phyloP scores from a whole-genome alignment of 495 filamentous ascomycete species.

The Cenococcum geophilum region DNA sequence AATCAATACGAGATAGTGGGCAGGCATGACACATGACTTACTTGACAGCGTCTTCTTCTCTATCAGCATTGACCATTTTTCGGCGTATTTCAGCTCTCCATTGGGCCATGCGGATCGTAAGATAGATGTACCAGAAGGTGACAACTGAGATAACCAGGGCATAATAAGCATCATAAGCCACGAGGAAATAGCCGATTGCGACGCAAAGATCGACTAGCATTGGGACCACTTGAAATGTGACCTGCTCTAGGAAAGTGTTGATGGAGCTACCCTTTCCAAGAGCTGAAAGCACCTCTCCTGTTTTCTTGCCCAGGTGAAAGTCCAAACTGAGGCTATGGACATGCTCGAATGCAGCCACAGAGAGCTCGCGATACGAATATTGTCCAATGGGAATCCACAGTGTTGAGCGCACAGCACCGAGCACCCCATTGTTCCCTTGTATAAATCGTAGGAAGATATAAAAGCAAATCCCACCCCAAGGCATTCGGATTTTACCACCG shows the following conservation, averaged over 20 bases:
- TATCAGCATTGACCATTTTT: conserved; percentile 87
- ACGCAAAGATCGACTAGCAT: conserved; percentile 89
- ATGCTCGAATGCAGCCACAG: conserved; percentile 92
- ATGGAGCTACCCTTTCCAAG: conserved; percentile 93
- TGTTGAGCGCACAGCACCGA: conserved; percentile 72
- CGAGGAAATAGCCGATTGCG: conserved; percentile 78
- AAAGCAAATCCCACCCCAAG: conserved; percentile 66
- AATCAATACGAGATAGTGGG: conserved; percentile 7
- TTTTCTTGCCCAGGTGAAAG: conserved; percentile 94
- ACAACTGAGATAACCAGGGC: conserved; percentile 85
- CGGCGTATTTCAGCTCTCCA: conserved; percentile 85
- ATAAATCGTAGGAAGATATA: conserved; percentile 78
- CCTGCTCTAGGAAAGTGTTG: conserved; percentile 91
- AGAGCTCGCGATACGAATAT: conserved; percentile 91
- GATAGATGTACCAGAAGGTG: conserved; percentile 92
- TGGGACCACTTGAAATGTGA: conserved; percentile 90
- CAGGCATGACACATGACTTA: conserved; percentile 25
- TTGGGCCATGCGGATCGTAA: conserved; percentile 92
- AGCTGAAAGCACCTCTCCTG: conserved; percentile 89
- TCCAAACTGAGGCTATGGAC: conserved; percentile 91
- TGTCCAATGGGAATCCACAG: conserved; percentile 95
- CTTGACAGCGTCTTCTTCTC: conserved; percentile 95
- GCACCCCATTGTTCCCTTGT: conserved; percentile 79
- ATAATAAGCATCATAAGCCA: conserved; percentile 79
- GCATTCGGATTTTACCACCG: conserved; percentile 41